Percentiles rank a stretch among this genome's conserved stretches.
Conservation (phyloP, 768 basidiomycete genomes). For the Obba rivulosa region DNA sequence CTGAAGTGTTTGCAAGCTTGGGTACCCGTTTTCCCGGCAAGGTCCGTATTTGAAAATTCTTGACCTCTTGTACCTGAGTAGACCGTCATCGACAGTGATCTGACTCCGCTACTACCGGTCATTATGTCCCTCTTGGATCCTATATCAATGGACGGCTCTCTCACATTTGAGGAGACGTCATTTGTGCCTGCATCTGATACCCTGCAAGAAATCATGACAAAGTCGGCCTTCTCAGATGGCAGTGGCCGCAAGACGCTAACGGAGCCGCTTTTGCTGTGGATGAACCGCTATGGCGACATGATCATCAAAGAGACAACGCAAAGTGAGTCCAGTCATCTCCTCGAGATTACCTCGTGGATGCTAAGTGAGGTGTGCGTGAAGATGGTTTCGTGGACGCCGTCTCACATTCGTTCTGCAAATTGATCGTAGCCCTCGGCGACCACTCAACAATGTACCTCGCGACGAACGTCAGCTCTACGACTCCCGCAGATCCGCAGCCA, state of each 20-base stretch:
- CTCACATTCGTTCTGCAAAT: slow-evolving; percentile 72
- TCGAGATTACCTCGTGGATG: not conserved
- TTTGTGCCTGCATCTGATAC: slow-evolving; percentile 67
- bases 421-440: slow-evolving; percentile 78
- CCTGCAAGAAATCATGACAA: slow-evolving; percentile 72
- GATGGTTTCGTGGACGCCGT: slow-evolving; percentile 46
- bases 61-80: not conserved
- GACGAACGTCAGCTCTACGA: slow-evolving; percentile 50
- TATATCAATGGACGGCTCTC: not conserved
- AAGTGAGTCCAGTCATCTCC: slow-evolving; percentile 26
- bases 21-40: slow-evolving; percentile 64
- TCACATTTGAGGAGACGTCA: slow-evolving; percentile 37
- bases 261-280: slow-evolving; percentile 83
- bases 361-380: slow-evolving; percentile 12
- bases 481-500: slow-evolving; percentile 27
- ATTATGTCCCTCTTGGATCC: slow-evolving; percentile 46
- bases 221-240: slow-evolving; percentile 68
- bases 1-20: slow-evolving; percentile 81
- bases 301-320: slow-evolving; percentile 36
- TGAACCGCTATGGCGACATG: slow-evolving; percentile 46
- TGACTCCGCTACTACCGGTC: slow-evolving; percentile 63
- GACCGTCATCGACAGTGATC: slow-evolving; percentile 40
- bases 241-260: slow-evolving; percentile 67
- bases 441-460: slow-evolving; percentile 81
- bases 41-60: slow-evolving; percentile 37